A percentile compares a stretch with the other conserved stretches of the same genome.
Conservation (phyloP, 345 rosid species). For the Aquilaria sinensis region DNA sequence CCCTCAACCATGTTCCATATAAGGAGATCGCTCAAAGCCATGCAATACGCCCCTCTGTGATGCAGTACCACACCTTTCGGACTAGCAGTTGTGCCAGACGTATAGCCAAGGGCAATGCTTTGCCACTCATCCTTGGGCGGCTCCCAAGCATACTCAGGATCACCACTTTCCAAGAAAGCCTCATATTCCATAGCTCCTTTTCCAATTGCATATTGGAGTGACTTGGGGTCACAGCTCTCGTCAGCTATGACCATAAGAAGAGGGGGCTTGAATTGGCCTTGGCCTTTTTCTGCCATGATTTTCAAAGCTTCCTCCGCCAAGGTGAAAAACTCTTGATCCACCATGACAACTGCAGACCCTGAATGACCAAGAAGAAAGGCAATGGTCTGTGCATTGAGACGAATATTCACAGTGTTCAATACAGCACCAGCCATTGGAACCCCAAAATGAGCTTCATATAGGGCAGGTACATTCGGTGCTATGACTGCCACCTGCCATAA, state of each 20-base stretch:
- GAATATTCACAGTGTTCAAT: conserved; percentile 65
- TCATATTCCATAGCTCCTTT: conserved; percentile 88
- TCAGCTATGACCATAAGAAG: conserved; percentile 74
- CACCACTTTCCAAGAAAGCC: conserved; percentile 65
- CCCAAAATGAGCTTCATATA: conserved; percentile 88
- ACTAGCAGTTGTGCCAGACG: conserved; percentile 94
- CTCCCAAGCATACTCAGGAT: conserved; percentile 67
- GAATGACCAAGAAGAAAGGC: conserved; percentile 89
- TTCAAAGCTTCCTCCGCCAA: conserved; percentile 73
- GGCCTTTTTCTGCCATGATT: conserved; percentile 43
- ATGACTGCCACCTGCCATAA: conserved; percentile 65
- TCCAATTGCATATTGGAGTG: conserved; percentile 43
- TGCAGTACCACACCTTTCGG: conserved; percentile 86
- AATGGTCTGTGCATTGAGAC: conserved; percentile 61
- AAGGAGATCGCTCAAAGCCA: conserved; percentile 58
- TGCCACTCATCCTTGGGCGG: conserved; percentile 97
- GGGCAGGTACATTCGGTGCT: conserved; percentile 85
- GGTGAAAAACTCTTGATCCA: conserved; percentile 77
- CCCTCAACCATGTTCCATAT: conserved; percentile 94
- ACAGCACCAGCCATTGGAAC: conserved; percentile 94
- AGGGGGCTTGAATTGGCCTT: conserved; percentile 44
- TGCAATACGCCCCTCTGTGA: conserved; percentile 87
- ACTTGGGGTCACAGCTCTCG: conserved; percentile 52
- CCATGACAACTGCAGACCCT: conserved; percentile 52
- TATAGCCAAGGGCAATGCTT: conserved; percentile 87